Percentiles rank a stretch among this genome's conserved stretches.
Conservation (phyloP, 768 basidiomycete species). For the Epithele typhae region DNA sequence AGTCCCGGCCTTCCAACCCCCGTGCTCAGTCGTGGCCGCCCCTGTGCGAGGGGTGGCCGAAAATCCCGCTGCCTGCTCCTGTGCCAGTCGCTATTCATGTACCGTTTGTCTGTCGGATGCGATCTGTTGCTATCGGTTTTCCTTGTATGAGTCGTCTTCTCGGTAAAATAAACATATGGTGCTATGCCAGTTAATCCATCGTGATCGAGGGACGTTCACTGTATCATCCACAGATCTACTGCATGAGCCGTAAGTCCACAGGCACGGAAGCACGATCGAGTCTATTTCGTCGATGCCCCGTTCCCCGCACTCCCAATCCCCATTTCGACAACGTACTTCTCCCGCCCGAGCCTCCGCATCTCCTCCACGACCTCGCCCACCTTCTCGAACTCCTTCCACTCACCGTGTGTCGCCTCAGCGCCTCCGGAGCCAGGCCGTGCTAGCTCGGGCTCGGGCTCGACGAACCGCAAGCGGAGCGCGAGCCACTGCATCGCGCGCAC, state of each 20-base stretch:
- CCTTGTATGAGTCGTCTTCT: neutral
- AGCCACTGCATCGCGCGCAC: slow-evolving; percentile 80
- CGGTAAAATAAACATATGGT: too few relatives aligned
- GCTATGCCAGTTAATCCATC: neutral
- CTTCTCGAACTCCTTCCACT: slow-evolving; percentile 66
- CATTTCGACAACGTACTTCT: slow-evolving; percentile 54
- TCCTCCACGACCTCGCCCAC: slow-evolving; percentile 67
- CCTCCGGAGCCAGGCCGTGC: neutral
- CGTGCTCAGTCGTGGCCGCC: neutral
- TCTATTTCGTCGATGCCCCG: too few relatives aligned
- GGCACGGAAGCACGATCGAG: too few relatives aligned
- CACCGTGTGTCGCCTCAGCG: neutral
- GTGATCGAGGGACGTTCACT: neutral
- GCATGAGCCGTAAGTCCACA: neutral
- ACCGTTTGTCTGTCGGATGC: neutral
- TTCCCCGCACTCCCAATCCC: slow-evolving; percentile 48
- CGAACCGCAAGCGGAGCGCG: slow-evolving; percentile 58
- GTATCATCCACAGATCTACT: neutral
- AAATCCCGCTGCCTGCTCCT: neutral
- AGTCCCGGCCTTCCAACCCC: slow-evolving; percentile 1
- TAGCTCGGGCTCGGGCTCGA: slow-evolving; percentile 38
- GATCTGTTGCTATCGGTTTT: neutral
- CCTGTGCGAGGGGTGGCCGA: too few relatives aligned
- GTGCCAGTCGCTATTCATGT: neutral
- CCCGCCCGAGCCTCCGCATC: slow-evolving; percentile 55